phyloP scores from a whole-genome alignment of 1,139 yeast genomes.

The Meyerozyma sp. region DNA sequence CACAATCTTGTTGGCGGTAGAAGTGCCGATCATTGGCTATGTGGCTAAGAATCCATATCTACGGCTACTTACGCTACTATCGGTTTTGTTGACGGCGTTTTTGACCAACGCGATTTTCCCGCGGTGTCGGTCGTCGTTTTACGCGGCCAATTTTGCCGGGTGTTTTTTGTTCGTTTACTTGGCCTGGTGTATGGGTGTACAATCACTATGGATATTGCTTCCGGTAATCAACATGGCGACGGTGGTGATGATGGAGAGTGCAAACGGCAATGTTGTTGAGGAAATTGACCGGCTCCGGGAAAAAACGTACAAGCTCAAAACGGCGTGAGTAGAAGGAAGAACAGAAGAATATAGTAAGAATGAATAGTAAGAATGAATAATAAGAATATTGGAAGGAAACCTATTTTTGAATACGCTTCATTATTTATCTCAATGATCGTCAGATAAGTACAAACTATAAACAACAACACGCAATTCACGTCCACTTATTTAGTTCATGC shows the following conservation, averaged over 20 bases:
- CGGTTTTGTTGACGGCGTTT: neutral
- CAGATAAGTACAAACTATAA: no score
- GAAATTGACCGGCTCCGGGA: neutral
- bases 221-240: neutral
- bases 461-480: no score
- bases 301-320: neutral
- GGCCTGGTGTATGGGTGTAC: neutral
- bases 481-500: no score
- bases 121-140: neutral
- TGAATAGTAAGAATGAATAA: no score
- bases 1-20: neutral
- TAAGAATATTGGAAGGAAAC: no score
- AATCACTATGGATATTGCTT: neutral
- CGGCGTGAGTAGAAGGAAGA: neutral
- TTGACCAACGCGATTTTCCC: neutral
- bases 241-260: neutral
- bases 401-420: no score
- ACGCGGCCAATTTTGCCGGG: neutral
- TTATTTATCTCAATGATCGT: no score
- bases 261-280: neutral
- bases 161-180: neutral
- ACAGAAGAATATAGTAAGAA: no score
- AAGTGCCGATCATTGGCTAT: neutral
- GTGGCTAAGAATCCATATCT: neutral
- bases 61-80: neutral